These are phyloP conservation scores for Cucumis sativus DNA, from an alignment of 306 rosid species.

Conservation along the genomic window DNA sequence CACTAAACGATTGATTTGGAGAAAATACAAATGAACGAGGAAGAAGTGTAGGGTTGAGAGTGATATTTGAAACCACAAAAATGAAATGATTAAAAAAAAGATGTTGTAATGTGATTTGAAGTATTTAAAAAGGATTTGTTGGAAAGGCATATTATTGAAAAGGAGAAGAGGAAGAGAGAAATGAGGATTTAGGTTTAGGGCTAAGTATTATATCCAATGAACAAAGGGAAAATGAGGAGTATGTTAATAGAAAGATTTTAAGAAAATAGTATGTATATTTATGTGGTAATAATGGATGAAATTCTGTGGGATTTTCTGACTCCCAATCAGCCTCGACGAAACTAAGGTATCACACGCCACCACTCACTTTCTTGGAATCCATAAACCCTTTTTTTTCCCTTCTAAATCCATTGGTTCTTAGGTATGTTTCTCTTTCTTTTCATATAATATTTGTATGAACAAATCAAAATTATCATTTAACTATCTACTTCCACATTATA, in stretches of 20 bases:
- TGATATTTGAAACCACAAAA: no score
- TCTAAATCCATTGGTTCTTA: not conserved
- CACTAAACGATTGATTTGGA: not conserved
- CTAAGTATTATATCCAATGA: not conserved
- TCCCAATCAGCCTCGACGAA: not conserved
- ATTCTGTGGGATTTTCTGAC: not conserved
- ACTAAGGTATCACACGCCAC: constrained; percentile 2
- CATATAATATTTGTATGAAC: no score
- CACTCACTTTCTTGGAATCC: not conserved
- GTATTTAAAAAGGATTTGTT: no score
- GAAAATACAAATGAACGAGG: not conserved
- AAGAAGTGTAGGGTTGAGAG: not conserved
- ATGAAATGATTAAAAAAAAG: no score
- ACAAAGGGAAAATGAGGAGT: not conserved
- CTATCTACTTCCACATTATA: no score
- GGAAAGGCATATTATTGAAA: not conserved
- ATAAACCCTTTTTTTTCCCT: not conserved
- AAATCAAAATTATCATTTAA: no score
- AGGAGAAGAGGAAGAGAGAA: not conserved
- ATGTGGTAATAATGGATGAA: not conserved
- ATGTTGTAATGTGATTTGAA: no score
- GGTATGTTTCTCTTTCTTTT: not conserved
- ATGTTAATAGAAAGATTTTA: not conserved
- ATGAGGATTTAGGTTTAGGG: not conserved
- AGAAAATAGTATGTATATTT: not conserved